phyloP scores from a whole-genome alignment of 2,329 filamentous ascomycete species.

The Fusarium annulatum region DNA sequence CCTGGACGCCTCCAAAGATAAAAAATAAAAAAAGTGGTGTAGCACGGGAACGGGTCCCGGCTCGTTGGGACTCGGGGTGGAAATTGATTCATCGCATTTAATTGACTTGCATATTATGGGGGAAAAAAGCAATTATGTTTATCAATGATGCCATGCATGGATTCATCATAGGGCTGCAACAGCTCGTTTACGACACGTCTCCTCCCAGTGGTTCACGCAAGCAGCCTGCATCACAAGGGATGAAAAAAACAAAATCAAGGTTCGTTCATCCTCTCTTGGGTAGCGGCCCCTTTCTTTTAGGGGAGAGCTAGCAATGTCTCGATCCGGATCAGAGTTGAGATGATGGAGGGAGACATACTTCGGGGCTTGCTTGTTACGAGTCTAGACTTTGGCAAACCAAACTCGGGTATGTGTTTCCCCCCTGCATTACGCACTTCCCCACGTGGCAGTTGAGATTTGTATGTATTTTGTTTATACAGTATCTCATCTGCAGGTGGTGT shows the following conservation, averaged over 20 bases:
- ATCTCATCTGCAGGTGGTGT: background rate
- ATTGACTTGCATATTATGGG: background rate
- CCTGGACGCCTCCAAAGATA: slow-evolving; percentile 9
- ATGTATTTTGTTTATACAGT: background rate
- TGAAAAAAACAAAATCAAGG: background rate
- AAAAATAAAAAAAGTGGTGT: slow-evolving; percentile 24
- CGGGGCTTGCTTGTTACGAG: background rate
- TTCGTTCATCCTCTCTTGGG: background rate
- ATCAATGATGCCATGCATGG: background rate
- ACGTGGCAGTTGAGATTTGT: slow-evolving; percentile 34
- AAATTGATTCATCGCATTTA: slow-evolving; percentile 17
- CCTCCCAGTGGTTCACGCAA: background rate
- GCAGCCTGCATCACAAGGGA: slow-evolving; percentile 3
- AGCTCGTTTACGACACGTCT: slow-evolving; percentile 3
- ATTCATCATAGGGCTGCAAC: background rate
- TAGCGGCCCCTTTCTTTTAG: slow-evolving; percentile 8
- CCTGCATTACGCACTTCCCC: slow-evolving; percentile 34
- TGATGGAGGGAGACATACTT: background rate
- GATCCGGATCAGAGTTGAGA: background rate
- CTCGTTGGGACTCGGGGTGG: slow-evolving; percentile 10
- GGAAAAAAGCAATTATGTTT: slow-evolving; percentile 1
- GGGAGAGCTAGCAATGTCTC: background rate
- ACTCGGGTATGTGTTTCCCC: slow-evolving; percentile 10
- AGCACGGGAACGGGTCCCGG: slow-evolving; percentile 10
- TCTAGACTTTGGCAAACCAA: background rate